These are phyloP conservation scores for Microdochium paspali DNA, from an alignment of 2,329 filamentous ascomycete genomes.

Conservation along the genomic window DNA sequence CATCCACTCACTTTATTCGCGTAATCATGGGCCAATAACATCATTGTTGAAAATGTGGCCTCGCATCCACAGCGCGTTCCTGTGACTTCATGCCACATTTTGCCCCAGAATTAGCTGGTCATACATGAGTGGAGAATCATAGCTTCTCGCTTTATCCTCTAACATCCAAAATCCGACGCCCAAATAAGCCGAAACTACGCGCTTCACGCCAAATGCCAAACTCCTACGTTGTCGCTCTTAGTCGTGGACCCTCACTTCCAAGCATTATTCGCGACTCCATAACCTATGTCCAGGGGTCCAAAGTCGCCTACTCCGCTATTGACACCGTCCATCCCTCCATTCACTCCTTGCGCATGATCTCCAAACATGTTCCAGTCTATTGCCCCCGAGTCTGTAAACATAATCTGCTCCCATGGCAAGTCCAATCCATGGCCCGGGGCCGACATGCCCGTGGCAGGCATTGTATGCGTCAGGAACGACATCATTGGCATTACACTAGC, in stretches of 20 bases:
- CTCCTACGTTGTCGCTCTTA: background rate
- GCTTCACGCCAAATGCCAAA: background rate
- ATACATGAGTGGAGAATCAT: no score
- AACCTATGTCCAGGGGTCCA: conserved; percentile 1
- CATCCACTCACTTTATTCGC: no score
- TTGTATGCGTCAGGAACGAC: background rate
- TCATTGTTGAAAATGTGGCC: no score
- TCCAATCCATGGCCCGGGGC: background rate
- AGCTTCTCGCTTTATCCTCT: no score
- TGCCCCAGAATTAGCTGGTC: no score
- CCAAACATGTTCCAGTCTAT: conserved; percentile 21
- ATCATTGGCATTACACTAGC: background rate
- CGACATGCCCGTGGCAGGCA: background rate
- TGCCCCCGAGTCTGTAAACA: conserved; percentile 15
- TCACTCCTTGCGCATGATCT: conserved; percentile 1
- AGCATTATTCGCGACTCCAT: background rate
- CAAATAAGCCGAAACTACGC: no score
- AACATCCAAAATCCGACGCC: no score
- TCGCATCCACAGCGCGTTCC: no score
- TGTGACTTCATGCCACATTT: no score
- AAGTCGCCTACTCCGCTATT: conserved; percentile 4
- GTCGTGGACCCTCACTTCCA: background rate
- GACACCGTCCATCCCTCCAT: no score
- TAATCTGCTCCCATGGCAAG: conserved; percentile 21
- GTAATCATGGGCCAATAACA: no score